Evolutionary conservation across 371 early-diverging fungal genomes (phyloP).

Genomic region (Zancudomyces culisetae): DNA sequence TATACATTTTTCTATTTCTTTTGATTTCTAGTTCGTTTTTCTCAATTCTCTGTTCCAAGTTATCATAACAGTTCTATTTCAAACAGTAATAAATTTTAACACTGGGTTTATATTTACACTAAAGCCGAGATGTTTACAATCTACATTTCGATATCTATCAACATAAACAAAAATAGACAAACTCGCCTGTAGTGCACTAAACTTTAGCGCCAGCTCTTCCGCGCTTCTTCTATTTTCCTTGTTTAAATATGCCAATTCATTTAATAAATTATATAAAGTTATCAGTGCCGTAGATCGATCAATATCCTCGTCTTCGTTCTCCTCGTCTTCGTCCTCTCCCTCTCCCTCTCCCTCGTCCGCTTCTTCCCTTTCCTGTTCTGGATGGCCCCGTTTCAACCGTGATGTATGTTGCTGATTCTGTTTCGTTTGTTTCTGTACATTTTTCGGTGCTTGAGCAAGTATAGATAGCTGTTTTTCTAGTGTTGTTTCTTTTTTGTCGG

Average conservation of each 20-base stretch:
- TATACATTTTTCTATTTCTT: neutral
- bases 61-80: neutral
- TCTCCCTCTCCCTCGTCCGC: too few relatives aligned
- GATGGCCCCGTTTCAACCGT: too few relatives aligned
- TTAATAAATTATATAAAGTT: constrained; percentile 18
- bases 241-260: constrained; percentile 17
- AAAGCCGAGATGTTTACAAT: too few relatives aligned
- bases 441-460: too few relatives aligned
- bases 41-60: neutral
- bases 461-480: too few relatives aligned
- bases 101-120: too few relatives aligned
- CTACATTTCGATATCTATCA: too few relatives aligned
- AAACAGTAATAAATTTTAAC: too few relatives aligned
- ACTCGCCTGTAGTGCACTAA: constrained; percentile 9
- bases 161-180: neutral
- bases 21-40: neutral
- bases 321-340: neutral
- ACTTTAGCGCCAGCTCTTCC: constrained; percentile 12
- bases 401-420: too few relatives aligned
- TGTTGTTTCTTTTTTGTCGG: too few relatives aligned
- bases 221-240: constrained; percentile 13
- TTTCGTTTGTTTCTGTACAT: too few relatives aligned
- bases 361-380: too few relatives aligned
- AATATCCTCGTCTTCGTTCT: constrained; percentile 13
- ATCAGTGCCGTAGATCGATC: constrained; percentile 18